These are phyloP conservation scores for Apium graveolens DNA, from an alignment of 129 eudicot genomes.

Conservation along the genomic window DNA sequence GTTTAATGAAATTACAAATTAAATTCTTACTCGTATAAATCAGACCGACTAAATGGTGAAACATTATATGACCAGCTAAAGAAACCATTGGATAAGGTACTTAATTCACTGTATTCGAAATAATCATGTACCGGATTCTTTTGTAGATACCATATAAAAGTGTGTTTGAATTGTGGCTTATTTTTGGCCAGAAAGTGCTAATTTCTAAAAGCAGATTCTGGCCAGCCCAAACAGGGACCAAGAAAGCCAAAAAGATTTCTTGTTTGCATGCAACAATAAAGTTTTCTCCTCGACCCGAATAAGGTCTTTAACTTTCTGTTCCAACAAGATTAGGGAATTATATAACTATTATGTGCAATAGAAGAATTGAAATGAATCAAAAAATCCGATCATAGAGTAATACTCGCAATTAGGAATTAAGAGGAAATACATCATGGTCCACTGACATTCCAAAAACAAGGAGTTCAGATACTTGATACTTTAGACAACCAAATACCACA, in stretches of 20 bases:
- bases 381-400: background rate
- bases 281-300: background rate
- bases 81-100: background rate
- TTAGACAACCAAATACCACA: background rate
- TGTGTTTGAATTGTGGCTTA: background rate
- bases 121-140: background rate
- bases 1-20: too few relatives aligned
- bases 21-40: too few relatives aligned
- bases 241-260: background rate
- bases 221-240: background rate
- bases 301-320: background rate
- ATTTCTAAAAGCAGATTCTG: background rate
- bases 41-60: background rate
- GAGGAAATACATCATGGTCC: background rate
- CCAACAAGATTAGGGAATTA: background rate
- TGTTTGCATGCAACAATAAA: background rate
- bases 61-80: background rate
- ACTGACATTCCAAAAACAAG: background rate
- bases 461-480: background rate
- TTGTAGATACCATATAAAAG: background rate
- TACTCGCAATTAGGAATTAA: background rate
- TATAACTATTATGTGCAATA: background rate
- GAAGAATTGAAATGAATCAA: background rate
- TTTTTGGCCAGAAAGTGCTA: background rate
- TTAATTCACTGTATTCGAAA: background rate